A percentile compares a stretch with the other conserved stretches of the same genome.
These are phyloP conservation scores for Entomortierella chlamydospora DNA, from an alignment of 192 early-diverging fungal species.

Conservation along the genomic window DNA sequence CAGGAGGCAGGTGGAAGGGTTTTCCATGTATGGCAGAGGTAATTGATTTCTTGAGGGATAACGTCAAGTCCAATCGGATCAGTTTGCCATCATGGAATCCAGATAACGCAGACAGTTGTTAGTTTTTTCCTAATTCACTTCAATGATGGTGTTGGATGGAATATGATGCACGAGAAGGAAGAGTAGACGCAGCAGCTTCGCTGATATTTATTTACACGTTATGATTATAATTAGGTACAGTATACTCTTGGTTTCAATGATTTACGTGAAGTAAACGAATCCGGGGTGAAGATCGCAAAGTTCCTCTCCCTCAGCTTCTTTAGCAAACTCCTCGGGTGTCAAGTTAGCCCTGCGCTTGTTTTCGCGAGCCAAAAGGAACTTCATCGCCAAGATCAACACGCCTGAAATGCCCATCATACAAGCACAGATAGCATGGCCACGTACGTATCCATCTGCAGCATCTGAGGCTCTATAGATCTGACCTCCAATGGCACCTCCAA, in stretches of 20 bases:
- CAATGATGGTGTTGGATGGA: too few species aligned
- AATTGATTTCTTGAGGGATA: too few species aligned
- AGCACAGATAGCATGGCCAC: slow-evolving; percentile 61
- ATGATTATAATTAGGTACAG: neutral
- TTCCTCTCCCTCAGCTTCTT: slow-evolving; percentile 55
- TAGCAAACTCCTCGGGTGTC: slow-evolving; percentile 58
- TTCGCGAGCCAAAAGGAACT: slow-evolving; percentile 66
- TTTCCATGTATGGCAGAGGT: too few species aligned
- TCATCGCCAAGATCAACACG: slow-evolving; percentile 61
- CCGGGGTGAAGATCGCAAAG: slow-evolving; percentile 59
- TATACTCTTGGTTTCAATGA: neutral
- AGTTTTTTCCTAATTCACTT: too few species aligned
- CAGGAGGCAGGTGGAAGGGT: too few species aligned
- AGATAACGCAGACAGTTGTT: too few species aligned
- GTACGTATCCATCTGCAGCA: slow-evolving; percentile 61
- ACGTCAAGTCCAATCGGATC: too few species aligned
- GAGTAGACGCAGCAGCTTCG: too few species aligned
- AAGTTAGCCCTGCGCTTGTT: slow-evolving; percentile 69
- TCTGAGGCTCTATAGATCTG: slow-evolving; percentile 78
- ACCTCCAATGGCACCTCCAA: slow-evolving; percentile 78
- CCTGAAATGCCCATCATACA: slow-evolving; percentile 63
- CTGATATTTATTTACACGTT: neutral
- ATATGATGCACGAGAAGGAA: too few species aligned
- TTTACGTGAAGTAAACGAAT: slow-evolving; percentile 49
- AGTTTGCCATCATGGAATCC: too few species aligned